phyloP scores from a whole-genome alignment of 2,329 filamentous ascomycete genomes.

The Parascedosporium putredinis region DNA sequence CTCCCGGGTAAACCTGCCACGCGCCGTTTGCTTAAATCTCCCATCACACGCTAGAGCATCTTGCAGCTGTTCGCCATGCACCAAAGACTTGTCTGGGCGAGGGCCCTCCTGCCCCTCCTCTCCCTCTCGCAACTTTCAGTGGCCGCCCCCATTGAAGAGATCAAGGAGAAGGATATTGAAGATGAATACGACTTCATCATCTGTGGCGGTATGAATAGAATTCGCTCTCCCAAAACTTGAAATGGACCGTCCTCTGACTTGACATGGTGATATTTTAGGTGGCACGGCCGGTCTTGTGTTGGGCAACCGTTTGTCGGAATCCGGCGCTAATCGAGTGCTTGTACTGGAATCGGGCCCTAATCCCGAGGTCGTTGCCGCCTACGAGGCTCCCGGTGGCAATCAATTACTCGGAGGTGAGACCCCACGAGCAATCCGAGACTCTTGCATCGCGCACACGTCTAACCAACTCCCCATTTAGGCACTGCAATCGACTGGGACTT shows the following conservation, averaged over 20 bases:
- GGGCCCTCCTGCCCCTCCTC: not conserved
- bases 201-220: slow-evolving; percentile 11
- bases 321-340: slow-evolving; percentile 15
- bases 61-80: not conserved
- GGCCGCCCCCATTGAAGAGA: slow-evolving; percentile 10
- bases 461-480: slow-evolving; percentile 5
- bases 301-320: slow-evolving; percentile 16
- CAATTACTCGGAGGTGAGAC: slow-evolving; percentile 14
- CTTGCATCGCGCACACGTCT: no score
- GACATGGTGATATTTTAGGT: no score
- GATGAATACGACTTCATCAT: slow-evolving; percentile 15
- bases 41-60: no score
- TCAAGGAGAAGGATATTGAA: slow-evolving; percentile 11
- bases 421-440: no score
- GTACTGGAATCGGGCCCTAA: slow-evolving; percentile 16
- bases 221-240: no score
- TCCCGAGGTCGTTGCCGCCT: slow-evolving; percentile 15
- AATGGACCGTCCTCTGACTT: not conserved
- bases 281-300: slow-evolving; percentile 18
- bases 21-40: no score
- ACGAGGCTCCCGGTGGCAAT: slow-evolving; percentile 16
- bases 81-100: not conserved
- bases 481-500: slow-evolving; percentile 18
- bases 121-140: not conserved
- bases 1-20: no score